phyloP scores from a whole-genome alignment of 192 early-diverging fungal genomes.

The Geosiphon pyriformis region DNA sequence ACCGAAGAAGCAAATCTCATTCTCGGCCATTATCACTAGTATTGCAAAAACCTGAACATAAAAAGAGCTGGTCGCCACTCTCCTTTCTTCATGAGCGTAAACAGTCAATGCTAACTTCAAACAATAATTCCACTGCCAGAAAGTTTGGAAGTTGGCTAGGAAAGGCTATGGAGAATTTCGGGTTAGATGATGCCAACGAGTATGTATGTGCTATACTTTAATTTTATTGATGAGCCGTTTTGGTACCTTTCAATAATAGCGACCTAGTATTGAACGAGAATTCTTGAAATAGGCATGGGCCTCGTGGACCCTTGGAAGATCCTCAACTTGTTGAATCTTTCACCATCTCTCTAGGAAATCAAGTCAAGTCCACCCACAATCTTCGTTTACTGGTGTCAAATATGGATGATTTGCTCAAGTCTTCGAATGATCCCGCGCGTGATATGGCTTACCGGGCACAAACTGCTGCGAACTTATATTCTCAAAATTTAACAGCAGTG shows the following conservation, averaged over 20 bases:
- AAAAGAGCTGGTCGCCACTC: constrained; percentile 44
- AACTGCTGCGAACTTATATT: constrained; percentile 60
- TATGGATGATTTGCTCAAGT: constrained; percentile 42
- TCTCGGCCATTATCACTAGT: not conserved
- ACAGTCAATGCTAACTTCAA: constrained; percentile 41
- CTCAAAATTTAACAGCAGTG: constrained; percentile 52
- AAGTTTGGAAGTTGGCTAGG: constrained; percentile 52
- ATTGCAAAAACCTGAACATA: constrained; percentile 18
- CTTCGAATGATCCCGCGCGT: constrained; percentile 33
- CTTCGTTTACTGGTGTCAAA: constrained; percentile 52
- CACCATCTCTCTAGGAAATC: constrained; percentile 67
- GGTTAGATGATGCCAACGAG: constrained; percentile 47
- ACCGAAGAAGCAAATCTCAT: constrained; percentile 16
- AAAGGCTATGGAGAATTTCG: constrained; percentile 62
- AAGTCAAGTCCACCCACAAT: constrained; percentile 71
- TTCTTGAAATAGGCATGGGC: not conserved
- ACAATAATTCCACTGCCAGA: constrained; percentile 39
- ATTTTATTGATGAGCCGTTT: too few species aligned
- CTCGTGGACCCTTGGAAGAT: not conserved
- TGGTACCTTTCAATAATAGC: too few species aligned
- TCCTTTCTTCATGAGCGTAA: constrained; percentile 53
- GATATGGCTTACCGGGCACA: constrained; percentile 64
- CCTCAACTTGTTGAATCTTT: constrained; percentile 62
- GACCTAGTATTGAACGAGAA: too few species aligned
- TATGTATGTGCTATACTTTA: constrained; percentile 24